Conservation (phyloP, 1,284 basidiomycete genomes). For the Austroboletus niveus region DNA sequence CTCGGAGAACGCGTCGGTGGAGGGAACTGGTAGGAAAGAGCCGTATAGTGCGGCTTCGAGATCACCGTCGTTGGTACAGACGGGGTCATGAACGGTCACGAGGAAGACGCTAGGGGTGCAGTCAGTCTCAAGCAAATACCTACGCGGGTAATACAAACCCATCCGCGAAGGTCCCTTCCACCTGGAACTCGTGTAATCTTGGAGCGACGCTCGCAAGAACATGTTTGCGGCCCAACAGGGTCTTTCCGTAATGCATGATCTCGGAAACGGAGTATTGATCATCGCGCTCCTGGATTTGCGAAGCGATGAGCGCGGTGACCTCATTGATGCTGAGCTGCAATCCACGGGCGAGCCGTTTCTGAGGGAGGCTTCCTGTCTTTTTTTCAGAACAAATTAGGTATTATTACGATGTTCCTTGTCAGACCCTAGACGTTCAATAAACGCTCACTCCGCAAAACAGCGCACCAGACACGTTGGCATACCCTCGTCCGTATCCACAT, state of each 20-base stretch:
- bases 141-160: conserved; percentile 49
- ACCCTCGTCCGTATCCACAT: conserved; percentile 18
- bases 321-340: conserved; percentile 85
- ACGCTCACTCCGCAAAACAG: conserved; percentile 24
- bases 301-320: conserved; percentile 86
- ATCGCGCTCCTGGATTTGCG: conserved; percentile 92
- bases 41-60: conserved; percentile 85
- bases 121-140: background rate
- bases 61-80: conserved; percentile 74
- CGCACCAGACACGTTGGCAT: conserved; percentile 14
- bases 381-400: background rate
- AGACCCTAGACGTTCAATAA: conserved; percentile 11
- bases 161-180: conserved; percentile 88
- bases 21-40: conserved; percentile 85
- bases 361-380: conserved; percentile 76
- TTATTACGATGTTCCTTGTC: background rate
- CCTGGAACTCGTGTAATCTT: conserved; percentile 80
- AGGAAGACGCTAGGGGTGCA: conserved; percentile 67
- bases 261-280: conserved; percentile 85
- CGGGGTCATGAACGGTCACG: conserved; percentile 92
- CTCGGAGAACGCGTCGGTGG: conserved; percentile 61
- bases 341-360: conserved; percentile 92
- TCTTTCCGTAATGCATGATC: conserved; percentile 73
- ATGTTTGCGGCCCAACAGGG: conserved; percentile 84
- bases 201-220: conserved; percentile 78